Evolutionary conservation across 1,139 yeast species (phyloP).

Genomic region (Blastobotrys apis): DNA sequence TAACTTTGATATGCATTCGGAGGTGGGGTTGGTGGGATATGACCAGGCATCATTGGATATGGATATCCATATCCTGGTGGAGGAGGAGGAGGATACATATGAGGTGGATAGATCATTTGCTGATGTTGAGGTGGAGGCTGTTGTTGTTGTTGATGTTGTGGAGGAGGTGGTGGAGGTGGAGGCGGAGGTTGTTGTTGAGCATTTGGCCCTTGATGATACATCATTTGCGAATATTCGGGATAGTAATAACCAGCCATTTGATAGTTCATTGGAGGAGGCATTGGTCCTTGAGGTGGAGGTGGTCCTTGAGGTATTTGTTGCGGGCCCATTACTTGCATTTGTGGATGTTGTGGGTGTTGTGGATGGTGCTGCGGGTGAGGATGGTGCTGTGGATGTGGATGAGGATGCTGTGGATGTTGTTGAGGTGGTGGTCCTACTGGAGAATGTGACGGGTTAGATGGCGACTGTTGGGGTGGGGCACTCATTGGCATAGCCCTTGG

Average conservation of each 20-base stretch:
- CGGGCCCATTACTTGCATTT: too few relatives aligned
- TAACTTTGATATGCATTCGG: slow-evolving; percentile 1
- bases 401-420: slow-evolving; percentile 4
- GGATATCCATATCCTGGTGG: slow-evolving; percentile 1
- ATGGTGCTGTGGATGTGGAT: not conserved
- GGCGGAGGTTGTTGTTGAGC: not conserved
- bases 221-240: slow-evolving; percentile 1
- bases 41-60: not conserved
- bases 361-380: not conserved
- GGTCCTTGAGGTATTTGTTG: not conserved
- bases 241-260: slow-evolving; percentile 1
- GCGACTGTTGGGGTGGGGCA: not conserved
- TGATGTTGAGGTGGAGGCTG: slow-evolving; percentile 8
- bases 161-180: slow-evolving; percentile 5
- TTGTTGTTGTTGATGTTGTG: not conserved
- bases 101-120: too few relatives aligned
- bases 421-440: slow-evolving; percentile 2
- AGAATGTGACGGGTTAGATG: slow-evolving; percentile 2
- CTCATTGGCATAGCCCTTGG: not conserved
- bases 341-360: slow-evolving; percentile 3
- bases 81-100: slow-evolving; percentile 8
- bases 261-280: not conserved
- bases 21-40: slow-evolving; percentile 8
- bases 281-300: not conserved
- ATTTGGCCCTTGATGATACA: not conserved